Conservation (phyloP, 768 basidiomycete species). For the Clitopilus hobsonii region DNA sequence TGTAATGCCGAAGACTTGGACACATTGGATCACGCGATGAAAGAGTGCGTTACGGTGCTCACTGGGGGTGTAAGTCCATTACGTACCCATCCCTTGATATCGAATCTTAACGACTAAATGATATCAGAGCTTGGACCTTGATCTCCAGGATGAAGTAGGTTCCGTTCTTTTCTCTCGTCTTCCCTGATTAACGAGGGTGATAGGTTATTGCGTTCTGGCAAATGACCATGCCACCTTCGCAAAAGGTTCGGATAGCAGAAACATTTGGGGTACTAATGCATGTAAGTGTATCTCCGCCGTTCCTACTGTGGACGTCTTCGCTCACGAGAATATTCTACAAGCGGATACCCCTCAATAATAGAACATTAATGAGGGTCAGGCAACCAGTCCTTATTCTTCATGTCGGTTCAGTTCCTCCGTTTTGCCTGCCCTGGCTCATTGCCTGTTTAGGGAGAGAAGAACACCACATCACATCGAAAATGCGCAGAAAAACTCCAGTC, state of each 20-base stretch:
- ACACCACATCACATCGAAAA: slow-evolving; percentile 45
- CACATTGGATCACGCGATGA: slow-evolving; percentile 59
- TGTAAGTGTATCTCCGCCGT: slow-evolving; percentile 31
- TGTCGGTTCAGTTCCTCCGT: slow-evolving; percentile 30
- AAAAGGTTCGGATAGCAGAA: slow-evolving; percentile 47
- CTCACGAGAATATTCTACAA: slow-evolving; percentile 19
- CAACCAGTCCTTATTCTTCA: slow-evolving; percentile 69
- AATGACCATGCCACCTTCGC: slow-evolving; percentile 45
- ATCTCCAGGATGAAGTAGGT: slow-evolving; percentile 62
- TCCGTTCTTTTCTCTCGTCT: neutral
- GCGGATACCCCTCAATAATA: slow-evolving; percentile 50
- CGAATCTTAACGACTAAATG: slow-evolving; percentile 2
- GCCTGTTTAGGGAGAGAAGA: slow-evolving; percentile 51
- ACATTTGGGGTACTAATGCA: slow-evolving; percentile 55
- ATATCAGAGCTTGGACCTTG: slow-evolving; percentile 44
- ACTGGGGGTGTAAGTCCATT: slow-evolving; percentile 45
- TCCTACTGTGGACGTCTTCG: neutral
- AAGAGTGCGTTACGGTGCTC: slow-evolving; percentile 52
- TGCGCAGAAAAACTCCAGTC: slow-evolving; percentile 52
- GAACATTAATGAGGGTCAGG: slow-evolving; percentile 45
- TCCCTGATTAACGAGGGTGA: neutral
- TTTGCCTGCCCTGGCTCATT: neutral
- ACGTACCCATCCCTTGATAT: neutral
- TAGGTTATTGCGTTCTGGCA: slow-evolving; percentile 70
- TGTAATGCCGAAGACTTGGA: slow-evolving; percentile 64